Evolutionary conservation across 2,329 filamentous ascomycete species (phyloP), one percentile per base, ranked within the genome.

Genomic region (Colletotrichum scovillei): DNA sequence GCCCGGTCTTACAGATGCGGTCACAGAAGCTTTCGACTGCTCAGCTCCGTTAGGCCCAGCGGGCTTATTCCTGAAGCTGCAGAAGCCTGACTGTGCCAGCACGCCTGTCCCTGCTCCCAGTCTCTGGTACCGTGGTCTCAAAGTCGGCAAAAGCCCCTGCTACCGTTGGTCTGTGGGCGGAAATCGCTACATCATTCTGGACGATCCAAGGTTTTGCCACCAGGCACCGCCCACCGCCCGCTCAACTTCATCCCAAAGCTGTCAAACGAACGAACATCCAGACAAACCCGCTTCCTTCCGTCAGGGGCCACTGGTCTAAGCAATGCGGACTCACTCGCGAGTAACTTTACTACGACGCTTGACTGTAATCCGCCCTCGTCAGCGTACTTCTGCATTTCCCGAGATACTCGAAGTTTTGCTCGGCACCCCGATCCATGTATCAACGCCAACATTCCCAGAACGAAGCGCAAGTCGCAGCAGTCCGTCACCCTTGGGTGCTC

Each of bases 201-300:
- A 35, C 30, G 53, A 26, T 55, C 56, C 62, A 42, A 62, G 62
- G 30, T 60, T 65, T 73, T 70, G 71, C 71, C 71, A 66, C 67
- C 60, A 66, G 59, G 70, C 49, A 70, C 67, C 55, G 60, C 67
- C 67, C 59, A 57, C 62, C 60, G 59, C 66, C 46, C 38, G 28
- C 24, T 52, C 28, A n/a, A 30, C 38, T 11, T 55, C 26, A 5
- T 22, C 26, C 30, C 46, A 28, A 19, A 53, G 30, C 14, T 26
- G 19, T 42, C 49, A 24, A 32, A 63, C 58, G 4, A 57, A 28
- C 58, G 6, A 46, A 22, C 62, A 28, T 24, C 22, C 22, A 63
- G 60, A 53, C 38, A n/a, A 28, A 26, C 28, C 58, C 58, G 24
- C 46, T 65, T 28, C 24, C 42, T 49, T 22, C 24, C 42, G 60